Percentiles rank a stretch among this genome's conserved stretches.
Conservation (phyloP, 345 rosid genomes). For the Physaria fendleri region DNA sequence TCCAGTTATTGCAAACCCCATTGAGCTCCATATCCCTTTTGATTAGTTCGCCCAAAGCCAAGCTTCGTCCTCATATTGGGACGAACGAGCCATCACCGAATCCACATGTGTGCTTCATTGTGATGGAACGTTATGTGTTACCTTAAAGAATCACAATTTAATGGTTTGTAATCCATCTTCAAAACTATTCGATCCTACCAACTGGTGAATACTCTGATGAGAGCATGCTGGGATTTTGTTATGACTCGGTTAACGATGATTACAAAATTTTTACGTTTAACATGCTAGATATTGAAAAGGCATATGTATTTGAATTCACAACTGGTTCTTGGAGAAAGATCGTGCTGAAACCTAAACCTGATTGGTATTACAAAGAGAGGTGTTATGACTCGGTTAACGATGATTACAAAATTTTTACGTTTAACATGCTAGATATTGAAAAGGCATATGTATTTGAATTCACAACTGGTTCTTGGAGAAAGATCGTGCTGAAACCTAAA, state of each 20-base stretch:
- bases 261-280: constrained; percentile 25
- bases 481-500: neutral
- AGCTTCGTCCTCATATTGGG: too few relatives aligned
- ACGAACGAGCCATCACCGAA: constrained; percentile 26
- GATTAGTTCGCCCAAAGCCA: too few relatives aligned
- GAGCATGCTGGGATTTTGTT: constrained; percentile 24
- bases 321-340: constrained; percentile 17
- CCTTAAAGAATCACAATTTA: constrained; percentile 18
- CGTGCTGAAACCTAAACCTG: constrained; percentile 3
- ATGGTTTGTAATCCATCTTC: constrained; percentile 27
- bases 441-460: constrained; percentile 13
- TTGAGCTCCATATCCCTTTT: constrained; percentile 11
- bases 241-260: constrained; percentile 11
- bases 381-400: too few relatives aligned
- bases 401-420: constrained; percentile 23
- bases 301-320: constrained; percentile 8
- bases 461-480: constrained; percentile 17
- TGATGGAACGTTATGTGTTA: constrained; percentile 26
- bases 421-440: constrained; percentile 8
- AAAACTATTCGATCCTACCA: constrained; percentile 17
- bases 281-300: constrained; percentile 4
- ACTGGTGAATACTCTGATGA: constrained; percentile 9
- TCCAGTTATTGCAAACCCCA: neutral
- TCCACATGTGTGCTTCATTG: constrained; percentile 22
- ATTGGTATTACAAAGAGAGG: constrained; percentile 28